Base-by-base conservation (phyloP, 495 filamentous ascomycete species). In the Tuber melanosporum region DNA sequence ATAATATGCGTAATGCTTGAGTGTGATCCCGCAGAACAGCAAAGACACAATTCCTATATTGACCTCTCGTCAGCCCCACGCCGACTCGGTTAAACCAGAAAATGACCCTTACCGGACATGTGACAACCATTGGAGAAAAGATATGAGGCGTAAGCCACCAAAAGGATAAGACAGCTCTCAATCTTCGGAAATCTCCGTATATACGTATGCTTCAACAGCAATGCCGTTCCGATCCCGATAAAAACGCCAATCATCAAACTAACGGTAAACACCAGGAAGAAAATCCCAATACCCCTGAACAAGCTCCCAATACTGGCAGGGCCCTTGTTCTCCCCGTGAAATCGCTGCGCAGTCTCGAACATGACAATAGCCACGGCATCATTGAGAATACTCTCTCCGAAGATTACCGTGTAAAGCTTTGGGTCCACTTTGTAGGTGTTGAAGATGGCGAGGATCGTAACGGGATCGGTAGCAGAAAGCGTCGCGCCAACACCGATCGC, bases 1-100 rank as follows among this genome's bases (percentile, higher is more conserved):
- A 87, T 97, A 98, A 86, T 99, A 99, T 66, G 95, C 95, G 82
- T 99, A 98, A 84, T 99, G 95, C 84, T 99, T 99, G 47, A 99
- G 88, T 12, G 95, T 97, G 77, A 99, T 99, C 45, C 95, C 95
- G 84, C 96, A 98, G 86, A 99, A 98, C 17, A 99, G 87, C 75
- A 99, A 88, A 26, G 95, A 95, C 74, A 99, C 95, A 80, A 99
- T 99, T 75, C 95, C 95, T 98, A 80, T 4, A 71, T 73, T 26
- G 14, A 26, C 4, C 44, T 20, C 15, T 43, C 66, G 14, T 70
- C 10, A 71, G 74, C 71, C 15, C 6, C 44, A 71, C 39, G 3
- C 42, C 36, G 66, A n/a, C 73, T 9, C 57, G 2, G 32, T 7
- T 36, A 3, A 36, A 66, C 52, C 14, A 19, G 26, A 66, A 36